A percentile compares a stretch with the other conserved stretches of the same genome.
phyloP scores from a whole-genome alignment of 139 green algal genomes.

The Chlorella sp. region DNA sequence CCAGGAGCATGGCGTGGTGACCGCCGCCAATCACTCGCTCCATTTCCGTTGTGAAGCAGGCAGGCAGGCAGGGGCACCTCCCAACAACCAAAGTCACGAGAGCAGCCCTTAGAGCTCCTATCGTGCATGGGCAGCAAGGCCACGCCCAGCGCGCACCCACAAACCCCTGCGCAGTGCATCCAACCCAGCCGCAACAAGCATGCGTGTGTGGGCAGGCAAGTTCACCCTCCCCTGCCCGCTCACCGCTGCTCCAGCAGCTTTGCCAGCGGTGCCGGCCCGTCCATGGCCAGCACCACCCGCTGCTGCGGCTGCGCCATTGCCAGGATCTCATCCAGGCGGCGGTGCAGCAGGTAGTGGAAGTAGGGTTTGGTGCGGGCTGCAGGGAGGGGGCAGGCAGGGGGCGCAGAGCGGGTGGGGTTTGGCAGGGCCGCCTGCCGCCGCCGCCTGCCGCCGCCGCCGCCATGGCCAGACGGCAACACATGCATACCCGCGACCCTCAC shows the following conservation, averaged over 20 bases:
- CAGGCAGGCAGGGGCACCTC: no score
- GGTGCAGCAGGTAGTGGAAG: constrained; percentile 73
- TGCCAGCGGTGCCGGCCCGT: constrained; percentile 86
- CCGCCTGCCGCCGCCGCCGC: neutral
- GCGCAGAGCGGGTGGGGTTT: neutral
- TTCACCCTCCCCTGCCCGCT: neutral
- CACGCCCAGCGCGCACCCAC: no score
- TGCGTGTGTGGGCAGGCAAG: no score
- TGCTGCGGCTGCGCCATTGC: constrained; percentile 56
- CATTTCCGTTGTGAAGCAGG: no score
- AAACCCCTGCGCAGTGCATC: no score
- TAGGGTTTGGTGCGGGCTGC: constrained; percentile 46
- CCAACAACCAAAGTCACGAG: no score
- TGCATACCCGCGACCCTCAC: constrained; percentile 34
- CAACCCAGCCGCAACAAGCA: no score
- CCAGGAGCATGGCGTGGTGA: neutral
- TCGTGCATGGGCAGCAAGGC: no score
- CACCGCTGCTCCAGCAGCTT: constrained; percentile 89
- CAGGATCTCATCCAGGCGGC: constrained; percentile 72
- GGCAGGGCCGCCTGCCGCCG: neutral
- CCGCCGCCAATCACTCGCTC: no score
- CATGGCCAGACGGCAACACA: neutral
- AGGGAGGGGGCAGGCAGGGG: neutral
- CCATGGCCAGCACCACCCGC: constrained; percentile 80
- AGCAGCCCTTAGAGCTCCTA: no score